These are phyloP conservation scores for Fusarium beomiforme DNA, from an alignment of 2,329 filamentous ascomycete genomes.

Conservation along the genomic window DNA sequence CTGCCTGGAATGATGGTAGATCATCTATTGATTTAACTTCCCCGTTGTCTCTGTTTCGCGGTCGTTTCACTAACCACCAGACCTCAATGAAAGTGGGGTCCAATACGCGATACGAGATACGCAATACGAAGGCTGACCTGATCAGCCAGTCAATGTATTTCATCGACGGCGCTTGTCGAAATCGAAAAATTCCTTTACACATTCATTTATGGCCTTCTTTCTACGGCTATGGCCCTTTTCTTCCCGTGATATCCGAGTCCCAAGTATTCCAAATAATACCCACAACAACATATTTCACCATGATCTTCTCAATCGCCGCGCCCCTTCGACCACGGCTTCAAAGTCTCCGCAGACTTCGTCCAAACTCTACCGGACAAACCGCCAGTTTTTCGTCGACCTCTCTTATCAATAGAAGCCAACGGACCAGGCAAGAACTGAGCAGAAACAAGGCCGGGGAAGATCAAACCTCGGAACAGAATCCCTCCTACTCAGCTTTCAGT, in stretches of 20 bases:
- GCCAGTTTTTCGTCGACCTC: neutral
- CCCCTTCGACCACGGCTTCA: neutral
- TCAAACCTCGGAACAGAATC: neutral
- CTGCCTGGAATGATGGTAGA: too few relatives aligned
- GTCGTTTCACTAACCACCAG: too few relatives aligned
- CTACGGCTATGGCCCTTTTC: too few relatives aligned
- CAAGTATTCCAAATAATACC: neutral
- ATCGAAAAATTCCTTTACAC: fast-evolving
- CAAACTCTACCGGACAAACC: fast-evolving
- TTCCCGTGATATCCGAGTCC: fast-evolving
- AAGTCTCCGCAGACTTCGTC: neutral
- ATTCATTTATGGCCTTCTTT: too few relatives aligned
- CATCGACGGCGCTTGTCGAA: neutral
- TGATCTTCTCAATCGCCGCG: neutral
- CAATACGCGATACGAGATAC: neutral
- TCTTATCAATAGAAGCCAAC: fast-evolving
- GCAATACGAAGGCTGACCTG: conserved; percentile 48
- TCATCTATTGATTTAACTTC: too few relatives aligned
- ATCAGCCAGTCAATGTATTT: neutral
- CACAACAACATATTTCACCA: neutral
- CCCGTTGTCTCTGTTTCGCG: too few relatives aligned
- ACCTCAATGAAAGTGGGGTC: neutral
- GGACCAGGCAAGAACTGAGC: neutral
- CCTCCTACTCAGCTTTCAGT: conserved; percentile 39
- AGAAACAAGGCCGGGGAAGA: neutral